phyloP scores from a whole-genome alignment of 176 grass and related monocot genomes.

The Cenchrus americanus region DNA sequence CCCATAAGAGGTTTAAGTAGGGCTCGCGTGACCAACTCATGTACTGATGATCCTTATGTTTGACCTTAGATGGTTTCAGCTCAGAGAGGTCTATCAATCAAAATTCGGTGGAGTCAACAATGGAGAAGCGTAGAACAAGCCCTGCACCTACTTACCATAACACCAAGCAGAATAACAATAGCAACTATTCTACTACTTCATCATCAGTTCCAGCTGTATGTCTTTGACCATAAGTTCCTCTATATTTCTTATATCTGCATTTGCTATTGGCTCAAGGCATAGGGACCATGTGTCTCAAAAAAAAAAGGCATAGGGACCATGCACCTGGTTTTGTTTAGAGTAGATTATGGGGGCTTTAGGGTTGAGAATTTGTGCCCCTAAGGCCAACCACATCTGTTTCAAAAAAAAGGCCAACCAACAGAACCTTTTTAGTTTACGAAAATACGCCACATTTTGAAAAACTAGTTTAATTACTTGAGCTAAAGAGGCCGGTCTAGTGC shows the following conservation, averaged over 20 bases:
- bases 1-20: neutral
- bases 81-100: conserved; percentile 44
- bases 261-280: neutral
- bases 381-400: too few species aligned
- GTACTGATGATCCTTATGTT: conserved; percentile 32
- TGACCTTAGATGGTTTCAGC: conserved; percentile 43
- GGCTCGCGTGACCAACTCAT: neutral
- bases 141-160: conserved; percentile 46
- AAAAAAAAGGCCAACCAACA: too few species aligned
- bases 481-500: neutral
- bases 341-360: neutral
- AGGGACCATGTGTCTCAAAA: neutral
- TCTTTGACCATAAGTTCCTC: conserved; percentile 21
- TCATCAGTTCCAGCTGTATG: conserved; percentile 55
- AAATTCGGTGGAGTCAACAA: conserved; percentile 30
- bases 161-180: conserved; percentile 37
- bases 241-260: neutral
- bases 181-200: conserved; percentile 34
- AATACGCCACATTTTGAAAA: too few species aligned
- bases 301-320: neutral
- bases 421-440: too few species aligned
- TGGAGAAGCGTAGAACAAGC: conserved; percentile 51
- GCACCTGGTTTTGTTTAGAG: conserved; percentile 19
- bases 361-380: too few species aligned
- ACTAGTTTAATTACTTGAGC: too few species aligned